Base-by-base conservation (phyloP, 177 flowering plant genomes). In the Telopea speciosissima region DNA sequence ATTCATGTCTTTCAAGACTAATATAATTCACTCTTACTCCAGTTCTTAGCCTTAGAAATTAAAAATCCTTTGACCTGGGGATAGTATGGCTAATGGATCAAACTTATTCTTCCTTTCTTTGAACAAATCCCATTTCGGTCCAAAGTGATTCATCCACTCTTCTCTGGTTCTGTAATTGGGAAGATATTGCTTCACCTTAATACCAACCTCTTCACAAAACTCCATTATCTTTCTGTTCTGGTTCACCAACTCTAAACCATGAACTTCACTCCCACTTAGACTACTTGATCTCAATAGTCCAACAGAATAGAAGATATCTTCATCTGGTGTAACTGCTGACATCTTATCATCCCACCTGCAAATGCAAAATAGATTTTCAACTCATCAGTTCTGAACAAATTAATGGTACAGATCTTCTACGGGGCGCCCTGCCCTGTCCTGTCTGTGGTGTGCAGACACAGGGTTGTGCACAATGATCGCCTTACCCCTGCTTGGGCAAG, bases 291-390 rank as follows among this genome's bases (percentile, higher is more conserved):
- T 81, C 63, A 91, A 56, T 10, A 91, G 71, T 23, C 85, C 89
- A 7, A 88, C 73, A 5, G 78, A 19, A 75, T 89, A 91, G 78
- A 91, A 91, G 44, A 83, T 78, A 17, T 91, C 89, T 65, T 89
- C 97, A 23, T 87, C 86, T 44, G 94, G 91, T 56, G 68, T 80
- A 3, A 84, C 84, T 1, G 85, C 86, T 10, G 93, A 89, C 83
- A 79, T 89, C 63, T 75, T 70, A 54, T 80, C 80, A 74, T 91
- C 89, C 95, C 95, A 91, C 81, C 97, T 91, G 83, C 75, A 73
- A 3, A 72, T 40, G 16, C 22, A 61, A 61, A 9, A 49, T 28
- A 49, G 10, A 36, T 28, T 28, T 2, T 28, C 3, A 28, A n/a
- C n/a, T 0, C 4, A 28, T 36, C 40, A 36, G 3, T 36, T 36